Evolutionary conservation across 352 stramenopile genomes (phyloP).

Genomic region (Globisporangium orthogonon): DNA sequence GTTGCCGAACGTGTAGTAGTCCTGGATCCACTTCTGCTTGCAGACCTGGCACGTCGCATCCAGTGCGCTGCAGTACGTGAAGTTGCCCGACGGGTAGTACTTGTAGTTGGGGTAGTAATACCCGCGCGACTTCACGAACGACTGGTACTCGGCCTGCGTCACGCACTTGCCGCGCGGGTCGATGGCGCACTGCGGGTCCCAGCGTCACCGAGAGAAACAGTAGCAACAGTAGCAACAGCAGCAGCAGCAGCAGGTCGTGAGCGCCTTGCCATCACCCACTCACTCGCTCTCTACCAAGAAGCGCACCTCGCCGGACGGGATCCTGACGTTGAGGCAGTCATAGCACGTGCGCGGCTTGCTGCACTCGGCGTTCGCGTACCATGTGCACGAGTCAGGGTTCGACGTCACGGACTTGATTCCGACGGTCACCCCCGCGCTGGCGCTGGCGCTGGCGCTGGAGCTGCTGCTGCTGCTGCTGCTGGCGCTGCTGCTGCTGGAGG

Average conservation of each 20-base stretch:
- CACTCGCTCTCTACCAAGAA: no score
- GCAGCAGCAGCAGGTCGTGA: neutral
- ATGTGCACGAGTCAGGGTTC: slow-evolving; percentile 25
- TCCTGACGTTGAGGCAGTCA: slow-evolving; percentile 48
- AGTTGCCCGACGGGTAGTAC: slow-evolving; percentile 32
- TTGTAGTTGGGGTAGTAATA: slow-evolving; percentile 41
- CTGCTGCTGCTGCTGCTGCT: neutral
- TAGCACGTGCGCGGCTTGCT: slow-evolving; percentile 39
- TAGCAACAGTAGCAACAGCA: slow-evolving; percentile 1
- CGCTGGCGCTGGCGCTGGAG: neutral
- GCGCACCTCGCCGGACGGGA: slow-evolving; percentile 4
- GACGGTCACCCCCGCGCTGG: neutral
- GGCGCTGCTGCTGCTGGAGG: neutral
- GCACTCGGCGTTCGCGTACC: slow-evolving; percentile 23
- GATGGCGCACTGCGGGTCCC: slow-evolving; percentile 22
- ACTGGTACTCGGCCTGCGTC: slow-evolving; percentile 24
- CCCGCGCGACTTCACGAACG: slow-evolving; percentile 26
- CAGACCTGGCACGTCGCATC: slow-evolving; percentile 29
- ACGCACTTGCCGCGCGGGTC: slow-evolving; percentile 28
- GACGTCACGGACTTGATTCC: slow-evolving; percentile 18
- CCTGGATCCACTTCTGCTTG: slow-evolving; percentile 21
- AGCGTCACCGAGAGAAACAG: no score
- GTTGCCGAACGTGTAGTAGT: slow-evolving; percentile 20
- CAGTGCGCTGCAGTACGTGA: slow-evolving; percentile 31
- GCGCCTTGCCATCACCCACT: neutral